phyloP scores from a whole-genome alignment of 73 alveolate genomes.

The Blepharisma japonicum region DNA sequence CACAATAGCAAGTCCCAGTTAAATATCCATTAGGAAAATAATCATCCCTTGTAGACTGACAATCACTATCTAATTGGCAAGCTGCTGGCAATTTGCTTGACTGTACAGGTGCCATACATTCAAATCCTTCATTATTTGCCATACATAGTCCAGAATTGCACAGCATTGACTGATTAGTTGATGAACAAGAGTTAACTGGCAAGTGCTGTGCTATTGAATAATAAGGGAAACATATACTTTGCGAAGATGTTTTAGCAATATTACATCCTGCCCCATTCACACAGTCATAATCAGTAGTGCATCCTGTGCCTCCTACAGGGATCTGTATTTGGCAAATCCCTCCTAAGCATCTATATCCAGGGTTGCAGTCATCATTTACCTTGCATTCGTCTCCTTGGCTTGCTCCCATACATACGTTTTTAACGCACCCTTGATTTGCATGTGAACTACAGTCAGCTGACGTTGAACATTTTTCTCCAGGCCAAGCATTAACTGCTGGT shows the following conservation, averaged over 20 bases:
- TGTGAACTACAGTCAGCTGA: not conserved
- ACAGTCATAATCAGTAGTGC: constrained; percentile 3
- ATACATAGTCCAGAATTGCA: not conserved
- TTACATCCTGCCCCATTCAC: not conserved
- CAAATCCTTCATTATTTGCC: not conserved
- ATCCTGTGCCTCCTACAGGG: not conserved
- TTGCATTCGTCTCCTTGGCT: not conserved
- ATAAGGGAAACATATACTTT: not conserved
- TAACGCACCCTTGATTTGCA: not conserved
- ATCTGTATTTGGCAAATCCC: not conserved
- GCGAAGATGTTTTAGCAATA: not conserved
- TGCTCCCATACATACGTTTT: not conserved
- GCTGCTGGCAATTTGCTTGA: not conserved
- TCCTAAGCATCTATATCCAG: not conserved
- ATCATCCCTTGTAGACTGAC: not conserved
- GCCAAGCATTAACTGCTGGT: not conserved
- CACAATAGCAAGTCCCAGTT: not conserved
- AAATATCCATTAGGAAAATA: not conserved
- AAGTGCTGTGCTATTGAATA: not conserved
- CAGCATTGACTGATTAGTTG: not conserved
- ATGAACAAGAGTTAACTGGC: not conserved
- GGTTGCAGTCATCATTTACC: not conserved
- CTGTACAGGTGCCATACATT: not conserved
- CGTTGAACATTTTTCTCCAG: constrained; percentile 3
- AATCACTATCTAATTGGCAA: not conserved